A percentile compares a stretch with the other conserved stretches of the same genome.
Evolutionary conservation across 441 rosid species (phyloP).

Genomic region (Gossypium schwendimanii): DNA sequence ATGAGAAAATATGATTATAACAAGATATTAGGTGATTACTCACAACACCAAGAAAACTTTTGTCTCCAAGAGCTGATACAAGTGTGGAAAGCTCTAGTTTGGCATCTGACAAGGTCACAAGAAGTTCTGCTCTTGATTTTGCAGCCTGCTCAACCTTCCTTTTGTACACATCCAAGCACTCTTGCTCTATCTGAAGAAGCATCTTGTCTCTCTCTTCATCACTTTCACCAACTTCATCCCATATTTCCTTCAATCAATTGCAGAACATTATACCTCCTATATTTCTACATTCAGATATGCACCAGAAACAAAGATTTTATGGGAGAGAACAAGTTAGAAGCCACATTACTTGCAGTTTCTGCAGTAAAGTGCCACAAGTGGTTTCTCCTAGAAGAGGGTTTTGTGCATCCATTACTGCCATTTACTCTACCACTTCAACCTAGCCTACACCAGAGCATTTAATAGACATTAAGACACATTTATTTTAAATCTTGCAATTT

Average conservation of each 20-base stretch:
- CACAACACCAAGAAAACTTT: slow-evolving; percentile 58
- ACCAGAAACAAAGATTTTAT: slow-evolving; percentile 1
- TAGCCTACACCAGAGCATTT: slow-evolving; percentile 10
- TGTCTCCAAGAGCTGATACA: slow-evolving; percentile 77
- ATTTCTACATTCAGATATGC: slow-evolving; percentile 6
- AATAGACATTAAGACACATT: not conserved
- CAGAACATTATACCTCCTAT: not conserved
- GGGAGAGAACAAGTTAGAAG: not conserved
- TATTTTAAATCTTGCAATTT: not conserved
- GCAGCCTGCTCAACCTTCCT: slow-evolving; percentile 90
- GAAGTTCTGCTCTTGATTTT: slow-evolving; percentile 82
- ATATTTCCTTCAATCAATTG: slow-evolving; percentile 57
- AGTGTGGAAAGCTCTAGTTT: slow-evolving; percentile 76
- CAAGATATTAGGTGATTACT: slow-evolving; percentile 21
- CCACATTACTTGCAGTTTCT: slow-evolving; percentile 71
- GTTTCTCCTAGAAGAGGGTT: slow-evolving; percentile 80
- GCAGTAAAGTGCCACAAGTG: slow-evolving; percentile 80
- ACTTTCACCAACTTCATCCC: slow-evolving; percentile 98
- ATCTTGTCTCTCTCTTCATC: slow-evolving; percentile 83
- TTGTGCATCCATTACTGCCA: slow-evolving; percentile 65
- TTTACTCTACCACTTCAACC: slow-evolving; percentile 25
- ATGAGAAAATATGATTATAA: not conserved
- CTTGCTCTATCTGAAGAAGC: slow-evolving; percentile 91
- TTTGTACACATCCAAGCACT: slow-evolving; percentile 90
- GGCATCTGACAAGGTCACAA: slow-evolving; percentile 77